Base-by-base conservation (phyloP, 2,329 filamentous ascomycete species). In the Scorias spongiosa region DNA sequence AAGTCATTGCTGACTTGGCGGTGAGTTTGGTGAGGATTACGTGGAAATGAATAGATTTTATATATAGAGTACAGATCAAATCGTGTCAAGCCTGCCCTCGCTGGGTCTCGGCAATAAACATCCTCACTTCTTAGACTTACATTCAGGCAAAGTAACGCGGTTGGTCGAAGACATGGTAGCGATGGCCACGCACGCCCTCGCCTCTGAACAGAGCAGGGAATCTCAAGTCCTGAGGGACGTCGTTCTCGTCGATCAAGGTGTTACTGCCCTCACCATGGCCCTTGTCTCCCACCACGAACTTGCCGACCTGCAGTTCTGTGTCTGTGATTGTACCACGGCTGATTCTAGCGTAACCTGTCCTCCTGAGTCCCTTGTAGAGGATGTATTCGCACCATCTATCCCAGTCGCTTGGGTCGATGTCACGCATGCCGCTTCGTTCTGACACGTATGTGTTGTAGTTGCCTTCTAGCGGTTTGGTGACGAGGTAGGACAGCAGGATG, bases 381-480 rank as follows among this genome's bases (percentile, higher is more conserved):
- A 98, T 95, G 64, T 98, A 98, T 68, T 98, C 89, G 68, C 91
- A 98, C 91, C 91, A 98, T 44, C 91, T 73, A 63, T 98, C 91
- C 87, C 87, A 94, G 61, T 98, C 91, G 2, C 72, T 80, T 0
- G 80, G 76, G 57, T 98, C 91, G 41, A 98, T 91, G 57, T 98
- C 91, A 57, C 84, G 80, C 91, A 98, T 98, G 9, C 87, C 85
- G 46, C 84, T 93, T 46, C 69, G 69, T 43, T 86, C 74, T 45
- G 85, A 85, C 18, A 96, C 91, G 55, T 93, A 96, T 0, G 80
- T 94, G 61, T 96, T 89, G 69, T 98, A 98, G 61, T 98, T 98
- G 48, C 91, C 91, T 66, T 94, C 70, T 5, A 82, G 72, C 0
- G 91, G 91, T 62, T 83, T 85, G 17, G 85, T 93, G 39, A 98